Percentiles rank a stretch among this genome's conserved stretches.
These are phyloP conservation scores for Fusarium sterilihyphosum DNA, from an alignment of 2,329 filamentous ascomycete genomes.

Conservation along the genomic window DNA sequence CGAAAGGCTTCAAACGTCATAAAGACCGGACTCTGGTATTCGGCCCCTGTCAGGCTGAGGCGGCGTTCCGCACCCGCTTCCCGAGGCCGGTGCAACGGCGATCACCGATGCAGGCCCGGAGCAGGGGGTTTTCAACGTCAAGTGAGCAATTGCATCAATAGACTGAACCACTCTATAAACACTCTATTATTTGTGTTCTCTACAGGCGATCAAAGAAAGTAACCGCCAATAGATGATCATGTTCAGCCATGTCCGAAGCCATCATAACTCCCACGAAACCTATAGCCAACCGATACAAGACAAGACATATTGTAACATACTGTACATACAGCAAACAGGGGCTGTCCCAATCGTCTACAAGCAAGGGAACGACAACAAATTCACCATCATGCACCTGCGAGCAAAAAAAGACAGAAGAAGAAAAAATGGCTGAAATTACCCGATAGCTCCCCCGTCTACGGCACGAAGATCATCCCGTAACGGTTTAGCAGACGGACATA, in stretches of 20 bases:
- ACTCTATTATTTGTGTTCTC: neutral
- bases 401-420: neutral
- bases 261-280: constrained; percentile 17
- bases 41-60: constrained; percentile 41
- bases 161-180: neutral
- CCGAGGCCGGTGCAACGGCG: constrained; percentile 35
- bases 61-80: constrained; percentile 16
- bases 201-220: neutral
- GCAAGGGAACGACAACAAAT: neutral
- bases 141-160: constrained; percentile 5
- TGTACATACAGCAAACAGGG: neutral
- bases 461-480: constrained; percentile 34
- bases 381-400: neutral
- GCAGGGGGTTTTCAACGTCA: constrained; percentile 4
- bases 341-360: neutral
- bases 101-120: constrained; percentile 37
- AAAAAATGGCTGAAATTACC: constrained; percentile 33
- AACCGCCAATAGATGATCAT: neutral
- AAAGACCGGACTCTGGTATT: neutral
- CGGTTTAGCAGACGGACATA: constrained; percentile 41
- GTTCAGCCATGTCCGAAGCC: constrained; percentile 29
- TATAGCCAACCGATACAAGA: neutral
- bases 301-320: neutral
- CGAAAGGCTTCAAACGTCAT: constrained; percentile 21
- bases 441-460: constrained; percentile 28